Evolutionary conservation across 495 filamentous ascomycete species (phyloP), one percentile per base, ranked within the genome.

Genomic region (Amphirosellinia nigrospora): DNA sequence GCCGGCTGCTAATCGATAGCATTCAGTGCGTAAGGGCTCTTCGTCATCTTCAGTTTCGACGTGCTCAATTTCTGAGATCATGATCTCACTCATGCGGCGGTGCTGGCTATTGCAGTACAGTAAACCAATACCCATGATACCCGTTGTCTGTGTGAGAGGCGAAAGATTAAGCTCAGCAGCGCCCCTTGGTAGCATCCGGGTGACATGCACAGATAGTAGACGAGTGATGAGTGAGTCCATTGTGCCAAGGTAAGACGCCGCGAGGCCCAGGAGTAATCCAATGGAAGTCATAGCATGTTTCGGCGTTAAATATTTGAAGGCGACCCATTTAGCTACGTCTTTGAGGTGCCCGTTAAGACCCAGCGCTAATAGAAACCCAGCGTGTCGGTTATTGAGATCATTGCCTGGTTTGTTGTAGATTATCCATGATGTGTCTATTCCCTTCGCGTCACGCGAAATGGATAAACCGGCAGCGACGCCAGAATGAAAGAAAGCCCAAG

Each of bases 281-380:
- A 99, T 96, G 8, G 96, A 98, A 13, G 95, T 98, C 95, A 98
- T 98, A 45, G 94, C 94, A 79, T 99, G 96, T 76, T 99, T 99
- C 3, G 96, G 96, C 0, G 96, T 98, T 36, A 99, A 81, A 71
- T 99, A 99, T 81, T 97, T 98, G 88, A 97, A 99, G 52, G 94
- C 94, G 30, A 98, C 91, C 96, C 96, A 98, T 80, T 97, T 98
- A 11, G 96, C 96, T 21, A 99, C 85, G 10, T 87, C 90, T 77
- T 92, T 96, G 41, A 99, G 84, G 82, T 98, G 96, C 0, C 96
- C 96, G 78, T 97, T 98, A 56, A 99, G 84, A n/a, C 96, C 96
- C 7, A 99, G 81, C 11, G 92, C 96, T 11, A 99, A 82, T 11
- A 99, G 81, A 70, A 99, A 96, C 0, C 96, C 96, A 58, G 96